Percentiles rank a stretch among this genome's conserved stretches.
Evolutionary conservation across 768 basidiomycete genomes (phyloP).

Genomic region (Paxillus involutus): DNA sequence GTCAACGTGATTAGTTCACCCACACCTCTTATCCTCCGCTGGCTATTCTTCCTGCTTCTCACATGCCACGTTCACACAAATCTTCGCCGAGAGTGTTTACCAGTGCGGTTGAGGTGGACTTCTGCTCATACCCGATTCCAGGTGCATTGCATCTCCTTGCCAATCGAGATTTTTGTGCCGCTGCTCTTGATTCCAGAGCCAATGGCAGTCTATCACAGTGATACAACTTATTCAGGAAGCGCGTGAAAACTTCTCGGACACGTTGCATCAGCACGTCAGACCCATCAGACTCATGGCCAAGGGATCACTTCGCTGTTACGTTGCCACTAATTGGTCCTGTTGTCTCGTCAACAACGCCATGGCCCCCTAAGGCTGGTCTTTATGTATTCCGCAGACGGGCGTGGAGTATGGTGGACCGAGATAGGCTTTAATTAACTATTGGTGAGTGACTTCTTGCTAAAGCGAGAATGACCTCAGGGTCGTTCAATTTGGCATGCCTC

Average conservation of each 20-base stretch:
- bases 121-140: slow-evolving; percentile 6
- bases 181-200: slow-evolving; percentile 24
- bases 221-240: slow-evolving; percentile 25
- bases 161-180: slow-evolving; percentile 21
- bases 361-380: slow-evolving; percentile 32
- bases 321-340: slow-evolving; percentile 23
- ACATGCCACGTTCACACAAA: slow-evolving; percentile 2
- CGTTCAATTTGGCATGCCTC: slow-evolving; percentile 28
- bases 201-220: slow-evolving; percentile 33
- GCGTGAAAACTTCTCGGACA: slow-evolving; percentile 26
- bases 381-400: slow-evolving; percentile 36
- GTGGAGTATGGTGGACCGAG: slow-evolving; percentile 34
- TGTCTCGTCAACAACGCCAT: slow-evolving; percentile 24
- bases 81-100: slow-evolving; percentile 7
- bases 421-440: slow-evolving; percentile 34
- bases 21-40: slow-evolving; percentile 20
- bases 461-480: slow-evolving; percentile 26
- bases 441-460: slow-evolving; percentile 23
- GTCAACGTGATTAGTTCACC: slow-evolving; percentile 16
- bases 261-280: slow-evolving; percentile 36
- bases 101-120: slow-evolving; percentile 13
- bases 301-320: slow-evolving; percentile 32
- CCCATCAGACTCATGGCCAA: slow-evolving; percentile 33
- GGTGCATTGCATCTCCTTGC: slow-evolving; percentile 12
- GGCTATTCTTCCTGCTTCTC: slow-evolving; percentile 2